A percentile compares a stretch with the other conserved stretches of the same genome.
Conservation (phyloP, 75 land plant species). For the Cupressus sempervirens region DNA sequence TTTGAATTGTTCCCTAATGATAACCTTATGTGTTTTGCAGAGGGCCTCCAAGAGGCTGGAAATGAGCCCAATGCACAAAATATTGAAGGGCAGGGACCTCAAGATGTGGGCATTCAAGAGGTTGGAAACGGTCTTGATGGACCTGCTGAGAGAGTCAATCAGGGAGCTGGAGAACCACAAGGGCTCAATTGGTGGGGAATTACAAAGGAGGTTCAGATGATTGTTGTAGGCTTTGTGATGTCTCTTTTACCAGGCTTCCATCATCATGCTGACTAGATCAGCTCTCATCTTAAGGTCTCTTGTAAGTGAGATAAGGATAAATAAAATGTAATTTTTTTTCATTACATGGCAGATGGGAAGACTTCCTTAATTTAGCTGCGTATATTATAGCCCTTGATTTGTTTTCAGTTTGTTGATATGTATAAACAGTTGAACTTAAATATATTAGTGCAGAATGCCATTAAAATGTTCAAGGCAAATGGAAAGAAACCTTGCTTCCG, state of each 20-base stretch:
- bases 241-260: conserved; percentile 99
- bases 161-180: conserved; percentile 24
- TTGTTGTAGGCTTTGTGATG: conserved; percentile 89
- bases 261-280: conserved; percentile 29
- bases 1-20: neutral
- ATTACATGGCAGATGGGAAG: neutral
- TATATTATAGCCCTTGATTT: neutral
- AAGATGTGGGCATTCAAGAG: neutral
- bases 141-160: conserved; percentile 17
- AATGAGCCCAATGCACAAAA: conserved; percentile 20
- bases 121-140: conserved; percentile 14
- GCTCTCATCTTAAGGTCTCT: neutral
- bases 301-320: neutral
- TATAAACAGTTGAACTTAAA: neutral
- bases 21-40: conserved; percentile 17
- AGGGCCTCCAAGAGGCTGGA: conserved; percentile 31
- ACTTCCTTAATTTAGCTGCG: neutral
- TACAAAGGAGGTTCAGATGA: conserved; percentile 85
- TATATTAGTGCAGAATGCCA: neutral
- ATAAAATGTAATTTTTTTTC: neutral
- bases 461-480: neutral
- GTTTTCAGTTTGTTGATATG: neutral
- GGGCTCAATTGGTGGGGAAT: conserved; percentile 72
- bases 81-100: conserved; percentile 16
- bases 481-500: neutral